A percentile compares a stretch with the other conserved stretches of the same genome.
Evolutionary conservation across 106 monocot genomes (phyloP).

Genomic region (Amphibolis antarctica): DNA sequence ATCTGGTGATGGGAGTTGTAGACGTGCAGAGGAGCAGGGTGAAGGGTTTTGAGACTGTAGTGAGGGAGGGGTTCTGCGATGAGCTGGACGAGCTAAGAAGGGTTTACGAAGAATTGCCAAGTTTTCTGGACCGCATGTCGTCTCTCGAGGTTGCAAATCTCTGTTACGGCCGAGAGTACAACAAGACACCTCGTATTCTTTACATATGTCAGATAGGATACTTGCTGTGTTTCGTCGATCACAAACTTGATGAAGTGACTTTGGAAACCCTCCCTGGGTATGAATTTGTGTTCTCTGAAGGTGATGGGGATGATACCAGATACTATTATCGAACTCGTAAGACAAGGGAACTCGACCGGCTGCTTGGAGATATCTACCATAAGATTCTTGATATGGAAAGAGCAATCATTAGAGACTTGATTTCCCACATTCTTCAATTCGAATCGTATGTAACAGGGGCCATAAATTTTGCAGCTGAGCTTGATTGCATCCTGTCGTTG

Average conservation of each 20-base stretch:
- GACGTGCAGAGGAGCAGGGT: conserved; percentile 68
- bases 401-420: conserved; percentile 79
- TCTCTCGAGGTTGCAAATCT: conserved; percentile 54
- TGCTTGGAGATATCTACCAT: conserved; percentile 97
- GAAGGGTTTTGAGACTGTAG: conserved; percentile 89
- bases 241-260: conserved; percentile 52
- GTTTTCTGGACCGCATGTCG: conserved; percentile 78
- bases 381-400: conserved; percentile 99
- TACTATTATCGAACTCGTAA: conserved; percentile 84
- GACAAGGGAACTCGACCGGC: conserved; percentile 84
- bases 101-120: conserved; percentile 80
- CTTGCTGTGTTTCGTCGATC: conserved; percentile 68
- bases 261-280: conserved; percentile 53
- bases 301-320: conserved; percentile 60
- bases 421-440: conserved; percentile 67
- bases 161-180: conserved; percentile 25
- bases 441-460: conserved; percentile 54
- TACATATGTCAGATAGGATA: conserved; percentile 98
- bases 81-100: conserved; percentile 95
- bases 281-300: conserved; percentile 96
- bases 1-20: conserved; percentile 81
- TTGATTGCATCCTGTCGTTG: conserved; percentile 43
- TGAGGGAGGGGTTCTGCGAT: conserved; percentile 87
- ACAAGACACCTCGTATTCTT: conserved; percentile 57
- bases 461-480: conserved; percentile 89